Evolutionary conservation across 2,329 filamentous ascomycete genomes (phyloP), one percentile per base, ranked within the genome.

Genomic region (Trichoderma citrinoviride): DNA sequence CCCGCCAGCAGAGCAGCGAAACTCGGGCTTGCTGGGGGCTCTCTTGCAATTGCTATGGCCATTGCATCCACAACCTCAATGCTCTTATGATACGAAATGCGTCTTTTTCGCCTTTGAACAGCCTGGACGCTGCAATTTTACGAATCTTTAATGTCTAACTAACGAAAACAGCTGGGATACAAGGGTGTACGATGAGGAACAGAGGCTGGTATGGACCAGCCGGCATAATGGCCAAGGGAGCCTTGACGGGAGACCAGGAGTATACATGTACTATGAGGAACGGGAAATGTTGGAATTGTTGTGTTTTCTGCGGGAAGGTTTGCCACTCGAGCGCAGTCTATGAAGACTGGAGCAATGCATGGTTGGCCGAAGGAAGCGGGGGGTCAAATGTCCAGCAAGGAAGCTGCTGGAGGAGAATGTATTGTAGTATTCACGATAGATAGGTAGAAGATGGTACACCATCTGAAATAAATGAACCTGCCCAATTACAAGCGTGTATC

Each of bases 61-160:
- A 15, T 46, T 14, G 14, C 15, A 12, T 7, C 53, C 40, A 21
- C 25, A 10, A 33, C 49, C 15, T 14, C 54, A 19, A 54, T 21
- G 27, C 40, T 53, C 19, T 37, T 54, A 54, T 62, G 50, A 62
- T 54, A 54, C 14, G 10, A 44, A 44, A 8, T 5, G 3, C 7
- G 0, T 40, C 7, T 49, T 7, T 44, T 53, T 54, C 46, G 41
- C 46, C n/a, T 61, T 12, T 14, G 8, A 19, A 7, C 40, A 46
- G 60, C 40, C 33, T 62, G 25, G 49, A 62, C 37, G 40, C 40
- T 46, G 58, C 19, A n/a, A 43, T 25, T 25, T 23, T 15, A 53
- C 23, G 23, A 53, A 53, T 43, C 37, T 61, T 37, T 61, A 53
- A 61, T 61, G 37, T 61, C 23, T 53, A 44, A 40, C 7, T 53